These are phyloP conservation scores for Phytopythium ostracodes DNA, from an alignment of 352 stramenopile genomes.

Conservation along the genomic window DNA sequence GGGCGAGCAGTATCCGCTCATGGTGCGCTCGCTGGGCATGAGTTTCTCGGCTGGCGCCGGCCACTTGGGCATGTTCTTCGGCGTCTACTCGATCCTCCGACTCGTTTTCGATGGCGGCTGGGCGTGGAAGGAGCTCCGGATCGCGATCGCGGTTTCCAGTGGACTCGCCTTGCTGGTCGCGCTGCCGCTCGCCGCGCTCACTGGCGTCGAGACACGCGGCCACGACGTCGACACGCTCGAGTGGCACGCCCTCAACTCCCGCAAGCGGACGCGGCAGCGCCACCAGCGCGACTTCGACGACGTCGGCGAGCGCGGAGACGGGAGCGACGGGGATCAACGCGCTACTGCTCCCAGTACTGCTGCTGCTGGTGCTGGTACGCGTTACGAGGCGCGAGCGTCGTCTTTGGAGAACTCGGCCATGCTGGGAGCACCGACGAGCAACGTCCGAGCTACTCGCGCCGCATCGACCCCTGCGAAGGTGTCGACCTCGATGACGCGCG, in stretches of 20 bases:
- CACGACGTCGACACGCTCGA: slow-evolving; percentile 32
- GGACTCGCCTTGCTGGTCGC: slow-evolving; percentile 13
- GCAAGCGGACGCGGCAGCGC: slow-evolving; percentile 13
- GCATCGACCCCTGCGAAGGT: background rate
- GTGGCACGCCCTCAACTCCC: slow-evolving; percentile 15
- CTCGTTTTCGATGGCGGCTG: slow-evolving; percentile 18
- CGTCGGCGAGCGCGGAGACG: background rate
- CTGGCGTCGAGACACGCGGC: slow-evolving; percentile 28
- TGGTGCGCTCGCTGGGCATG: slow-evolving; percentile 39
- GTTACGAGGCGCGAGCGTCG: background rate
- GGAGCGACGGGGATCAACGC: background rate
- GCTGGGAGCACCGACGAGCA: background rate
- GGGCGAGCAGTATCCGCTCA: slow-evolving; percentile 41
- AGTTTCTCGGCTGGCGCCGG: slow-evolving; percentile 29
- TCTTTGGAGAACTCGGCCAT: slow-evolving; percentile 2
- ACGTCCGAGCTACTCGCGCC: background rate
- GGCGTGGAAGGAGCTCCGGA: slow-evolving; percentile 23
- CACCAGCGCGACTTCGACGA: slow-evolving; percentile 1
- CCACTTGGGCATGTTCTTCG: slow-evolving; percentile 37
- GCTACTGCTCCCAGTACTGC: background rate
- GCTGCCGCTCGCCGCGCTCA: slow-evolving; percentile 22
- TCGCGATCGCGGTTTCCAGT: slow-evolving; percentile 19
- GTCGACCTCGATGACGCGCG: background rate
- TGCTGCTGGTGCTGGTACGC: background rate
- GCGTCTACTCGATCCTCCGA: slow-evolving; percentile 26